phyloP scores from a whole-genome alignment of 192 early-diverging fungal species.

The Phycomyces nitens region DNA sequence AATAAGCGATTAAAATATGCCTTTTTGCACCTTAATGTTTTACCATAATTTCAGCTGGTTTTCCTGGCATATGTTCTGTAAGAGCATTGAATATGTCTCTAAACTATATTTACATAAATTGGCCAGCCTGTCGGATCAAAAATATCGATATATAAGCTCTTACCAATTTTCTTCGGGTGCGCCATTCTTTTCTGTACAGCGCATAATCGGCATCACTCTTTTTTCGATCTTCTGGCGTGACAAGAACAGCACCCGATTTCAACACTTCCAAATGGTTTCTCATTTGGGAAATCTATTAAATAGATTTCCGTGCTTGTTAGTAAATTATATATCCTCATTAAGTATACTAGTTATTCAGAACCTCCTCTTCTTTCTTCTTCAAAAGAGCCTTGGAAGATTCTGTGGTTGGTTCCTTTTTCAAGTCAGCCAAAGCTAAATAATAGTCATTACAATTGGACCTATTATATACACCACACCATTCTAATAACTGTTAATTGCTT shows the following conservation, averaged over 20 bases:
- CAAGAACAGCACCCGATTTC: neutral
- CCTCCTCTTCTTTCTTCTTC: neutral
- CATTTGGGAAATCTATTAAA: neutral
- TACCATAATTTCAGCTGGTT: neutral
- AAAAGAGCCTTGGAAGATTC: neutral
- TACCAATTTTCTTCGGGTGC: conserved; percentile 8
- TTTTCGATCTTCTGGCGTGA: conserved; percentile 5
- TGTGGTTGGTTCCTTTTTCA: conserved; percentile 8
- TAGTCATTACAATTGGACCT: neutral
- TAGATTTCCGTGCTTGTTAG: neutral
- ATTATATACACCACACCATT: neutral
- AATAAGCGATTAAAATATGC: too few relatives aligned
- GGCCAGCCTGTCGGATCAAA: neutral
- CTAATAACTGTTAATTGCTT: neutral
- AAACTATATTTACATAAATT: neutral
- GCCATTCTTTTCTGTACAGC: conserved; percentile 5
- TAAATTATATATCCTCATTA: neutral
- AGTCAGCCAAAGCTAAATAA: neutral
- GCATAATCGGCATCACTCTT: neutral
- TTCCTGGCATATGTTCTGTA: conserved; percentile 3
- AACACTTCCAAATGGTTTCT: neutral
- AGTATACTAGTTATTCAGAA: neutral
- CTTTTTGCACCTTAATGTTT: too few relatives aligned
- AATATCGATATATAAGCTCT: neutral
- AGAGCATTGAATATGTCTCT: neutral